phyloP scores from a whole-genome alignment of 208 protist genomes.

The Leishmania arabica region DNA sequence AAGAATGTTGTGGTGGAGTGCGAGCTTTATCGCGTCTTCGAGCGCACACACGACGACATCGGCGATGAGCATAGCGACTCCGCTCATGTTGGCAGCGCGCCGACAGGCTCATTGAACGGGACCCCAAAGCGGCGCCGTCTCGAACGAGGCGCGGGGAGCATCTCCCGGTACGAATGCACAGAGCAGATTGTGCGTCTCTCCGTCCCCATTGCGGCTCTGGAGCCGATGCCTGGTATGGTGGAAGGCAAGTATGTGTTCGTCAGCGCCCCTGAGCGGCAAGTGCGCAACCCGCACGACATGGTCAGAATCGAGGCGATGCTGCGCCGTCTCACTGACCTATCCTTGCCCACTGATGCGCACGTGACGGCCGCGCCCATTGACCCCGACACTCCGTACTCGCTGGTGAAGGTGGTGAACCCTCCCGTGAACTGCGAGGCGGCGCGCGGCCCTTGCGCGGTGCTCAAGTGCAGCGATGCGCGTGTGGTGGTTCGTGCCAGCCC shows the following conservation, averaged over 20 bases:
- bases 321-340: background rate
- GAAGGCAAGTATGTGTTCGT: constrained; percentile 71
- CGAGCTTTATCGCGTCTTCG: constrained; percentile 24
- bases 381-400: constrained; percentile 61
- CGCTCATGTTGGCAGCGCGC: background rate
- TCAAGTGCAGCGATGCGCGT: constrained; percentile 22
- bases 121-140: constrained; percentile 15
- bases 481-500: constrained; percentile 14
- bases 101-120: background rate
- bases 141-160: constrained; percentile 14
- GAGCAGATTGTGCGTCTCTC: constrained; percentile 29
- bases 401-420: constrained; percentile 73
- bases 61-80: background rate
- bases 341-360: constrained; percentile 15
- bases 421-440: constrained; percentile 36
- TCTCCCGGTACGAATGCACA: constrained; percentile 3
- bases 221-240: constrained; percentile 60
- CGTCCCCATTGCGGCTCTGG: constrained; percentile 53
- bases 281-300: constrained; percentile 62
- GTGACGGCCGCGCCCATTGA: constrained; percentile 57
- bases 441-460: constrained; percentile 53
- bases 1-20: constrained; percentile 66
- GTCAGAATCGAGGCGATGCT: constrained; percentile 46
- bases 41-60: background rate
- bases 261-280: constrained; percentile 53